Percentiles rank a stretch among this genome's conserved stretches.
These are phyloP conservation scores for Candida sp. DNA, from an alignment of 1,139 yeast species.

Conservation along the genomic window DNA sequence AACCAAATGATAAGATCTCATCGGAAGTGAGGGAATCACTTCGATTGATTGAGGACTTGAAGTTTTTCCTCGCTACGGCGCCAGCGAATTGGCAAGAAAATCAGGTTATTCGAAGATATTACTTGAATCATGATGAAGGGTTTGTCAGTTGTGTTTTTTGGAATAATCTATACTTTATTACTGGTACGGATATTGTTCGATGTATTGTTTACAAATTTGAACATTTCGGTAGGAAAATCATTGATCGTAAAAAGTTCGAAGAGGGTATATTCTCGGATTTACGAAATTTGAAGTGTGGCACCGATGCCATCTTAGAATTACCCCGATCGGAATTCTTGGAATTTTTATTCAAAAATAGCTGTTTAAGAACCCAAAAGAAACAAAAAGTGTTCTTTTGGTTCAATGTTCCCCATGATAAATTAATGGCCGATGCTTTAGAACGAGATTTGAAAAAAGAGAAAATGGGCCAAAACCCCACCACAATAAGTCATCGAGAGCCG, in stretches of 20 bases:
- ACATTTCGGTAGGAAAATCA: constrained; percentile 82
- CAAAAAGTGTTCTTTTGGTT: constrained; percentile 98
- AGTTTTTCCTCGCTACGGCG: constrained; percentile 85
- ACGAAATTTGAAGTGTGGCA: constrained; percentile 81
- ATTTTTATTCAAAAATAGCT: constrained; percentile 79
- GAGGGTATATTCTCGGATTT: constrained; percentile 94
- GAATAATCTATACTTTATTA: constrained; percentile 86
- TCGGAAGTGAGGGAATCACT: constrained; percentile 47
- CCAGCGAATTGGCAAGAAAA: constrained; percentile 94
- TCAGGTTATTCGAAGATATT: constrained; percentile 84
- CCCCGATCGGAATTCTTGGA: constrained; percentile 87
- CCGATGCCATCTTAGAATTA: constrained; percentile 83
- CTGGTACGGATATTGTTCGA: constrained; percentile 96
- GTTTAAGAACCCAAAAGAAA: constrained; percentile 92
- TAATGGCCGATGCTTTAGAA: constrained; percentile 92
- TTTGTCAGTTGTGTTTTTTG: constrained; percentile 90
- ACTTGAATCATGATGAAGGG: constrained; percentile 84
- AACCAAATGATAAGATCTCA: neutral
- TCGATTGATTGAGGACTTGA: constrained; percentile 69
- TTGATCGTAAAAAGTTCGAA: constrained; percentile 91
- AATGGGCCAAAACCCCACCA: constrained; percentile 54
- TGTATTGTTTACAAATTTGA: constrained; percentile 87
- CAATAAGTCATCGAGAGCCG: constrained; percentile 58
- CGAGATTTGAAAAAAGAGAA: constrained; percentile 84
- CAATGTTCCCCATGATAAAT: constrained; percentile 89